Evolutionary conservation across 2,329 filamentous ascomycete species (phyloP), one percentile per base, ranked within the genome.

Genomic region (Bipolaris zeicola): DNA sequence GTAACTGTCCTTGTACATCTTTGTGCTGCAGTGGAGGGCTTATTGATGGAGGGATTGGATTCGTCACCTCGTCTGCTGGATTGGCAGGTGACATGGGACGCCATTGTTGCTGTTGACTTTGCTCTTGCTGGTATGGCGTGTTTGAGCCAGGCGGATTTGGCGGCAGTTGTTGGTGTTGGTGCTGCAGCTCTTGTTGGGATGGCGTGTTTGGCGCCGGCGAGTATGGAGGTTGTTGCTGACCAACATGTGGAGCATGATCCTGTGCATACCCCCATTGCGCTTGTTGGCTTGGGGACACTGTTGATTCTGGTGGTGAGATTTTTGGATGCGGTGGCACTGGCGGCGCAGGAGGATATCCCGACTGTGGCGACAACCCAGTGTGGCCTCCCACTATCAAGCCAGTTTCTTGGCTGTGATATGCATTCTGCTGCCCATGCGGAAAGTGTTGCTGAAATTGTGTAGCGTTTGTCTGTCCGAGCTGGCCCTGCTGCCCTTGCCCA

Each of bases 31-130:
- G 39, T 26, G 39, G 20, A 42, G 39, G 39, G 5, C 39, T 42
- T 42, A n/a, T 42, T 42, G 39, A 28, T 42, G 22, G 22, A 42
- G 39, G 22, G n/a, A 26, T 26, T 28, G 39, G 14, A 16, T 28
- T 42, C 22, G 22, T 6, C 20, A 26, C 24, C 14, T 42, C 22
- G 28, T 5, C 6, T 26, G 6, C 39, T 7, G 13, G 13, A 28
- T 3, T 42, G 39, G n/a, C 22, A n/a, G 39, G 39, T 26, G 65
- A 61, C 36, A 60, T 49, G 3, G 56, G 49, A 14, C 57, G 60
- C 71, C 70, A 72, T 34, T 69, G 66, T 33, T 70, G 65, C 39
- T 71, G 68, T 44, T 69, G 64, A 7, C 62, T 62, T 31, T 68
- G 58, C 41, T 43, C 49, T 22, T 59, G 34, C 28, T 59, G 49